phyloP scores from a whole-genome alignment of 2,329 filamentous ascomycete genomes.

The Diplocarpon mali region DNA sequence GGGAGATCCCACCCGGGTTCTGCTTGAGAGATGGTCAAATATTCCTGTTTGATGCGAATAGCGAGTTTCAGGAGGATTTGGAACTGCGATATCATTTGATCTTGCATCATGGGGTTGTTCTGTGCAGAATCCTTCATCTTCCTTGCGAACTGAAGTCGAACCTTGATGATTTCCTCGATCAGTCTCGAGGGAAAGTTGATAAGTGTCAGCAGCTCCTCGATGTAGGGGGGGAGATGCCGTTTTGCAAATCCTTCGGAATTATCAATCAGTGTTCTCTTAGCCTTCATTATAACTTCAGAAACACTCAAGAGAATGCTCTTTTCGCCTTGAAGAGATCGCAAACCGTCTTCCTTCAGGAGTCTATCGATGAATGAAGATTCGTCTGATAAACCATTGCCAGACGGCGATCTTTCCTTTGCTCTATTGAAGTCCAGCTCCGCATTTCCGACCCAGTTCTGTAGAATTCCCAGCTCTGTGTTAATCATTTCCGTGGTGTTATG shows the following conservation, averaged over 20 bases:
- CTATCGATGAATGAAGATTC: constrained; percentile 91
- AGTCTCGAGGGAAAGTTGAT: constrained; percentile 96
- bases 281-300: constrained; percentile 80
- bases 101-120: constrained; percentile 86
- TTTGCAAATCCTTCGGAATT: constrained; percentile 79
- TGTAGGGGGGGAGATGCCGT: constrained; percentile 86
- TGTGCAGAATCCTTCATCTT: constrained; percentile 93
- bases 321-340: constrained; percentile 83
- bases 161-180: constrained; percentile 91
- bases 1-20: constrained; percentile 92
- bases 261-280: constrained; percentile 79
- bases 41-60: constrained; percentile 84
- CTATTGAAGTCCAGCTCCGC: constrained; percentile 85
- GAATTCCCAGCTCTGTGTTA: constrained; percentile 81
- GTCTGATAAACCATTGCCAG: constrained; percentile 66
- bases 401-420: constrained; percentile 56
- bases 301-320: constrained; percentile 79
- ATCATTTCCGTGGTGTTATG: constrained; percentile 95
- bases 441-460: constrained; percentile 96
- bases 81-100: constrained; percentile 97
- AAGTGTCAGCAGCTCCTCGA: constrained; percentile 87
- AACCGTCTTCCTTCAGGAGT: constrained; percentile 87
- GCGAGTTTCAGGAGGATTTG: constrained; percentile 86
- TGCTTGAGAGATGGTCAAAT: constrained; percentile 70
- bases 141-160: constrained; percentile 81